Evolutionary conservation across 179 eudicot species (phyloP).

Genomic region (Spinacia oleracea): DNA sequence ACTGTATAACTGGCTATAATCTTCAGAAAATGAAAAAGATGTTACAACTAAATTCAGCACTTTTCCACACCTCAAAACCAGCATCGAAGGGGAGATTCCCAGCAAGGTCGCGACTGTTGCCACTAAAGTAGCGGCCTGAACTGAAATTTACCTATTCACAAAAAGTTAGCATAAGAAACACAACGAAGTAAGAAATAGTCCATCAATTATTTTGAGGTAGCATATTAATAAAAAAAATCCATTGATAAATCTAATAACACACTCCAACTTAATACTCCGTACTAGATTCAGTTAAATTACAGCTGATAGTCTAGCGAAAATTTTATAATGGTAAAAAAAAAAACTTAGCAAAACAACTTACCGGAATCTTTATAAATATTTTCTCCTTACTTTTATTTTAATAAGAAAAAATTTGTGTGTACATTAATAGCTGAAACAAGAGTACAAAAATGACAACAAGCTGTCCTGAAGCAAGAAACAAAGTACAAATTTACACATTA

Average conservation of each 20-base stretch:
- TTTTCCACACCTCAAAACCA: conserved; percentile 79
- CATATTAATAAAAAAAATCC: neutral
- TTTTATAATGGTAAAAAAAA: too few relatives aligned
- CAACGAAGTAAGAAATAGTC: conserved; percentile 1
- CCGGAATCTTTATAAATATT: too few relatives aligned
- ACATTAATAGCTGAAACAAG: neutral
- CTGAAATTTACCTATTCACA: conserved; percentile 82
- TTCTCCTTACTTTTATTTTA: too few relatives aligned
- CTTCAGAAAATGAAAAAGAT: conserved; percentile 8
- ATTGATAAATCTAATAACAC: neutral
- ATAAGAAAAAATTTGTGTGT: too few relatives aligned
- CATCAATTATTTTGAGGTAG: neutral
- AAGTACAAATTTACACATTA: too few relatives aligned
- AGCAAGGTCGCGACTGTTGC: conserved; percentile 45
- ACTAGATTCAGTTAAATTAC: neutral
- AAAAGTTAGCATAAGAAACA: conserved; percentile 29
- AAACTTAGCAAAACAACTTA: neutral
- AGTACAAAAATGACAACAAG: neutral
- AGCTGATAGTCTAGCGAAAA: neutral
- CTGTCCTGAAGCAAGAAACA: too few relatives aligned
- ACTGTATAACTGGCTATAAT: neutral
- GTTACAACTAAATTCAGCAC: conserved; percentile 7
- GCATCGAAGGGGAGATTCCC: conserved; percentile 87
- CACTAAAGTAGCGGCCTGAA: conserved; percentile 88
- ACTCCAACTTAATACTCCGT: neutral